phyloP scores from a whole-genome alignment of 441 rosid species.

The Corymbia calophylla region DNA sequence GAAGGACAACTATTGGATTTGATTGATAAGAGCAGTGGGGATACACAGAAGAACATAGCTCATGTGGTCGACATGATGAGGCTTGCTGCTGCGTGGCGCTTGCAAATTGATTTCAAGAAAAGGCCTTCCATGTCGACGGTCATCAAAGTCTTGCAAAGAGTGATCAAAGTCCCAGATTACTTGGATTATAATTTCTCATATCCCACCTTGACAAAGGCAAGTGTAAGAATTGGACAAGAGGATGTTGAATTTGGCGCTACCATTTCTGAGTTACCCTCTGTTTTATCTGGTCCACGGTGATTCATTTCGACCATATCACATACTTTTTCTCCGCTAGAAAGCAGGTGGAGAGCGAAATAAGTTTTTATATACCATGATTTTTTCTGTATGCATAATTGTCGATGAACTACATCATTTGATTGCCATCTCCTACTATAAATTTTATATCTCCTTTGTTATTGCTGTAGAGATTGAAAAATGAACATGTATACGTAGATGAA shows the following conservation, averaged over 20 bases:
- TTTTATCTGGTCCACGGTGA: background rate
- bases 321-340: background rate
- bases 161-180: background rate
- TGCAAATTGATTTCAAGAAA: background rate
- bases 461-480: background rate
- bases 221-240: background rate
- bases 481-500: background rate
- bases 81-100: background rate
- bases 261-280: background rate
- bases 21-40: background rate
- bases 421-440: background rate
- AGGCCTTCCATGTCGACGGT: background rate
- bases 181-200: background rate
- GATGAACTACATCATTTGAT: background rate
- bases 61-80: background rate
- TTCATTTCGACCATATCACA: background rate
- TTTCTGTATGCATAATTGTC: background rate
- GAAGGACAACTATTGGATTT: background rate
- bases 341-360: background rate
- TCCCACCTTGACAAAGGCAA: background rate
- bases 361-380: background rate
- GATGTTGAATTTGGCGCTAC: background rate
- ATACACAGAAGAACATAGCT: background rate
- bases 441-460: background rate
- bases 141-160: background rate